Base-by-base conservation (phyloP, 352 stramenopile species). In the Pythium rhizo-oryzae region DNA sequence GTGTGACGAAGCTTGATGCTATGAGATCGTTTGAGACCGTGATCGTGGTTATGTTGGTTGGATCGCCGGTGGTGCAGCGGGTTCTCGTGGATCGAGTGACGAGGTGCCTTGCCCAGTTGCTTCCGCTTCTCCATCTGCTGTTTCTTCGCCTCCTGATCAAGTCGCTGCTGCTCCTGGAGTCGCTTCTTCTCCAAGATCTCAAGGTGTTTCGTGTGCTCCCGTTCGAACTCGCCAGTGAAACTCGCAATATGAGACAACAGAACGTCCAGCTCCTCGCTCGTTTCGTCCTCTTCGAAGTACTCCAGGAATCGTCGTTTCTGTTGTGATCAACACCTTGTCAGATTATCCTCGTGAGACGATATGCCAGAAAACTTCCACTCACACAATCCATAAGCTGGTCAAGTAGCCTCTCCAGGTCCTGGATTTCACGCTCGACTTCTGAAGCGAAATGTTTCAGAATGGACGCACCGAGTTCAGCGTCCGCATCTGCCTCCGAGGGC, bases 271-370 rank as follows among this genome's bases (percentile, higher is more conserved):
- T 92, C 83, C 52, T 95, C 86, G 37, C 85, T 79, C 3, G 82
- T 90, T 23, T 90, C 87, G 58, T 93, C 81, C 63, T 95, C 87
- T 69, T 93, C 85, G 62, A 95, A 92, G 64, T 93, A 93, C 56
- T 92, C 76, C 15, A 95, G 72, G 60, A 93, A 93, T 16, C 81
- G 75, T 9, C 68, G 66, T 85, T 93, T 95, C 85, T 93, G 58
- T 47, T 47, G 13, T 8, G 2, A 47, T 4, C 25, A 35, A 41
- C 58, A 55, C 4, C 24, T 35, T 6, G n/a, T 37, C 41, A 30
- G 33, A 1, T 3, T 47, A 12, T 47, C 41, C 4, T 4, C 7
- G 7, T 47, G 18, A 16, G 37, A 15, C 52, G 25, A 8, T n/a
- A 51, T 35, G 56, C 21, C 47, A 28, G 5, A 19, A 8, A 25